Conservation (phyloP, 2,329 filamentous ascomycete species). For the Pyrenophora seminiperda region DNA sequence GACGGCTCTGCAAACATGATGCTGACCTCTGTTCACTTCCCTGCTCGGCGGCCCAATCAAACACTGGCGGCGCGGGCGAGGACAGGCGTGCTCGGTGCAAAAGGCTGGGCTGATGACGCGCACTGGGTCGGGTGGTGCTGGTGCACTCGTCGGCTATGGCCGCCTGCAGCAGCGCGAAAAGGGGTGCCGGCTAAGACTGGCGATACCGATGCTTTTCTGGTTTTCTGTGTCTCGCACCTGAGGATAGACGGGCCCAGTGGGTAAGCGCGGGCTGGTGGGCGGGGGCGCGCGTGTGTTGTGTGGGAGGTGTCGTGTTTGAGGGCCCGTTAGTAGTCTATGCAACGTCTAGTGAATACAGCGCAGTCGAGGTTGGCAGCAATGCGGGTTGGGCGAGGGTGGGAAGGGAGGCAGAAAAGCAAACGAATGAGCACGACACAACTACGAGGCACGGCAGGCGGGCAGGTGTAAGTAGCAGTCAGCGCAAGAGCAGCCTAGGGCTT, state of each 20-base stretch:
- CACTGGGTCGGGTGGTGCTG: constrained; percentile 24
- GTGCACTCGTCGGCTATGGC: constrained; percentile 17
- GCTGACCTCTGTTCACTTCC: constrained; percentile 39
- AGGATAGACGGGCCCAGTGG: constrained; percentile 23
- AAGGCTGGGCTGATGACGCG: constrained; percentile 30
- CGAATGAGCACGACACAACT: not conserved
- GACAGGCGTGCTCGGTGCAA: constrained; percentile 25
- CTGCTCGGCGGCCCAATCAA: constrained; percentile 43
- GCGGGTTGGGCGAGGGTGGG: constrained; percentile 5
- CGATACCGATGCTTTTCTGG: constrained; percentile 31
- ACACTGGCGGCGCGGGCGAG: constrained; percentile 31
- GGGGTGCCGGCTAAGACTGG: constrained; percentile 37
- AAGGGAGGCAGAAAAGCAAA: constrained; percentile 8
- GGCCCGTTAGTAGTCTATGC: constrained; percentile 21
- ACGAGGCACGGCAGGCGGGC: not conserved
- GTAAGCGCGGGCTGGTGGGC: constrained; percentile 14
- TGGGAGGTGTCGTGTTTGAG: constrained; percentile 14
- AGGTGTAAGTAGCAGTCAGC: constrained; percentile 10
- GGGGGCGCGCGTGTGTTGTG: constrained; percentile 26
- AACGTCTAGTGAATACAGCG: constrained; percentile 16
- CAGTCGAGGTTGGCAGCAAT: constrained; percentile 4
- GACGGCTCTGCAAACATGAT: constrained; percentile 51
- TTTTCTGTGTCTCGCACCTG: constrained; percentile 29
- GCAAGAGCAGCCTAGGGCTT: constrained; percentile 27
- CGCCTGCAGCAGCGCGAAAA: constrained; percentile 13